A percentile compares a stretch with the other conserved stretches of the same genome.
Conservation (phyloP, 441 rosid species). For the Aleurites moluccanus region DNA sequence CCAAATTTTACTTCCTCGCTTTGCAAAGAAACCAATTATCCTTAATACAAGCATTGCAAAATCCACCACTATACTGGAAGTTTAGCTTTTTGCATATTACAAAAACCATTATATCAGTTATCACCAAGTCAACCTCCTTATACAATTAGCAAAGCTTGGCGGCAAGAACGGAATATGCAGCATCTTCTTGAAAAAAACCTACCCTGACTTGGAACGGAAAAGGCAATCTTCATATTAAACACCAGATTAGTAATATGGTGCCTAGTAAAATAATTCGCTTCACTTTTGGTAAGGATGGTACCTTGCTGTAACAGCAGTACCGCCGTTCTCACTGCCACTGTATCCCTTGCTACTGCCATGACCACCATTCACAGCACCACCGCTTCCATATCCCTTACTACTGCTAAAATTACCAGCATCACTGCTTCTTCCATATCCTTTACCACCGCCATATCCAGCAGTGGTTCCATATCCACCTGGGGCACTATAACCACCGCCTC, state of each 20-base stretch:
- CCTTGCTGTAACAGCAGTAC: slow-evolving; percentile 17
- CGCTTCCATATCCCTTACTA: slow-evolving; percentile 34
- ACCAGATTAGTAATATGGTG: neutral
- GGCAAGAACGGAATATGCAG: slow-evolving; percentile 9
- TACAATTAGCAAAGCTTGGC: neutral
- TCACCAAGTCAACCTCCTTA: slow-evolving; percentile 2
- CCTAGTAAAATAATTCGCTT: neutral
- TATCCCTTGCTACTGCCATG: slow-evolving; percentile 16
- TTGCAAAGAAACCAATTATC: neutral
- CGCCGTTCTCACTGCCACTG: slow-evolving; percentile 22
- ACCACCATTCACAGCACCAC: slow-evolving; percentile 20
- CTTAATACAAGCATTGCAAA: slow-evolving; percentile 5
- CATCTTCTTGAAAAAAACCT: slow-evolving; percentile 4
- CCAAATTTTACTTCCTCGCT: neutral
- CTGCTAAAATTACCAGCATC: slow-evolving; percentile 26
- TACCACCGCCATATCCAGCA: slow-evolving; percentile 39
- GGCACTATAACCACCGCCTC: slow-evolving; percentile 37
- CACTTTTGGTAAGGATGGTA: slow-evolving; percentile 36
- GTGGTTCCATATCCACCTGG: slow-evolving; percentile 37
- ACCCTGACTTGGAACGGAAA: neutral
- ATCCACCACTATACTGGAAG: slow-evolving; percentile 4
- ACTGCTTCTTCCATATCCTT: slow-evolving; percentile 31
- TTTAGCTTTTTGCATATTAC: neutral
- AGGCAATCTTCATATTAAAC: neutral
- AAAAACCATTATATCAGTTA: neutral